phyloP scores from a whole-genome alignment of 2,329 filamentous ascomycete genomes.

The Fusarium pseudograminearum region DNA sequence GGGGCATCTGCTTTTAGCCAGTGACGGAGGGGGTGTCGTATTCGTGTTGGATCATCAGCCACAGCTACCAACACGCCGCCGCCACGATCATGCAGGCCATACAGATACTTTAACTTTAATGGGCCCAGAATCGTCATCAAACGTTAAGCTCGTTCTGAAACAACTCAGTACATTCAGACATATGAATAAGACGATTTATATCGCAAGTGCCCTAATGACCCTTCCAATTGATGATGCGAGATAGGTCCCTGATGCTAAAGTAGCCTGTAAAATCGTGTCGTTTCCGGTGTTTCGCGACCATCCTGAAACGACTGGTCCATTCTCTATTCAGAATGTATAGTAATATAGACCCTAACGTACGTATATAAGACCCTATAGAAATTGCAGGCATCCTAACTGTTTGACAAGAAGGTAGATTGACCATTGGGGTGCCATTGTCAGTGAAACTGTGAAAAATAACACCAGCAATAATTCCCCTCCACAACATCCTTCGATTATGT shows the following conservation, averaged over 20 bases:
- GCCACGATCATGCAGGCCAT: neutral
- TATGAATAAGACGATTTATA: neutral
- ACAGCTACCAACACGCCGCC: neutral
- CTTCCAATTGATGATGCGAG: neutral
- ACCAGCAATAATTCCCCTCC: neutral
- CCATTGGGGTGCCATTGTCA: neutral
- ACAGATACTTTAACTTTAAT: neutral
- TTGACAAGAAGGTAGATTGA: neutral
- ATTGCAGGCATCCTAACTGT: neutral
- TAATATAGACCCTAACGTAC: neutral
- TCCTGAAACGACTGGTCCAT: neutral
- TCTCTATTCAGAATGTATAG: neutral
- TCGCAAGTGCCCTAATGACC: neutral
- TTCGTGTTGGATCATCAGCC: neutral
- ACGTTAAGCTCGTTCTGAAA: conserved; percentile 1
- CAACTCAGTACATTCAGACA: neutral
- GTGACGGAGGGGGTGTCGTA: neutral
- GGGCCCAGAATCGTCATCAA: neutral
- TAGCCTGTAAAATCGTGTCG: neutral
- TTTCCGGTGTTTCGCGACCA: neutral
- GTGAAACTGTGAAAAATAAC: neutral
- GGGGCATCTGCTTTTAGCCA: neutral
- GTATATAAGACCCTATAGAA: neutral
- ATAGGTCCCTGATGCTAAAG: neutral
- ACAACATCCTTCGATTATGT: neutral